Base-by-base conservation (phyloP, 192 early-diverging fungal species). In the Backusella mclennaniae region DNA sequence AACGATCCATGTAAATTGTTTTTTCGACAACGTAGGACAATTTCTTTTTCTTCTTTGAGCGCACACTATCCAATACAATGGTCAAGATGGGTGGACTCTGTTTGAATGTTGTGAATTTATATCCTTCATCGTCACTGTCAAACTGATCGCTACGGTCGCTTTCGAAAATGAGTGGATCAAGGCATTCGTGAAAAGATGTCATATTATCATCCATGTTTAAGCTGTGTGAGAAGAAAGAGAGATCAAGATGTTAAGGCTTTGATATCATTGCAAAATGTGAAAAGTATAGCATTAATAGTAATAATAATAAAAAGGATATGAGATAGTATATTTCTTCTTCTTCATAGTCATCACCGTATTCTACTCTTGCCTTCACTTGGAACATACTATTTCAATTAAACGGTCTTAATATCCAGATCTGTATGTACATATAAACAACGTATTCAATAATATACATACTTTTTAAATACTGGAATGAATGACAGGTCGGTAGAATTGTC, bases 1-100 rank as follows among this genome's bases (percentile, higher is more conserved):
- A 85, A 9, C 84, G 67, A 72, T 85, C 84, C 69, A 85, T 70
- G 66, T 85, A 85, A 5, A 85, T 71, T 8, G 53, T 66, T 46
- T 74, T 74, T 7, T 84, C 79, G 11, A 78, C 17, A 7, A 33
- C 46, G 29, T 77, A 84, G 33, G 42, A 17, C 4, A 49, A 39
- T 1, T 56, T 36, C 2, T 63, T 63, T 29, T 63, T 63, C 9
- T 56, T 74, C 4, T 29, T 15, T 68, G 35, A n/a, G 11, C 23
- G 41, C 38, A 63, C 29, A 35, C 73, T 44, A 19, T 82, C 80
- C 14, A 82, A 41, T 14, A 66, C 39, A 31, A 82, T 66, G 21
- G 71, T 36, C 11, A 82, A 59, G 5, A 82, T 70, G 14, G 80
- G 80, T 67, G 80, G 80, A 1, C 78, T 42, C 31, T 75, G 33